These are phyloP conservation scores for Spiraea crenata DNA, from an alignment of 331 rosid species.

Conservation along the genomic window DNA sequence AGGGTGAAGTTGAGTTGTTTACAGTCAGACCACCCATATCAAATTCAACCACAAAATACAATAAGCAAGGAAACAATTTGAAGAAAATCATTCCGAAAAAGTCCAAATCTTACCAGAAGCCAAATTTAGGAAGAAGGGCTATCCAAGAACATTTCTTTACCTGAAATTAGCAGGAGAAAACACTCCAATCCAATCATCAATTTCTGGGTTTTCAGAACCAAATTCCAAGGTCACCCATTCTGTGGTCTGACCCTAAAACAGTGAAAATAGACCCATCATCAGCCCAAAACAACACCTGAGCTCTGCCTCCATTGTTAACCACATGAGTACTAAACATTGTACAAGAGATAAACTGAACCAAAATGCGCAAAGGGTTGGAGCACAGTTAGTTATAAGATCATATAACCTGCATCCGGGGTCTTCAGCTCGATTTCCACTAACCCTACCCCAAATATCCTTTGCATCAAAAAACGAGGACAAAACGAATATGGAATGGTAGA, in stretches of 20 bases:
- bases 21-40: not conserved
- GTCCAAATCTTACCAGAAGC: slow-evolving; percentile 17
- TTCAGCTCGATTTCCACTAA: too few species aligned
- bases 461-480: not conserved
- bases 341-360: not conserved
- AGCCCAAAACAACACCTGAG: slow-evolving; percentile 2
- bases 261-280: slow-evolving; percentile 22
- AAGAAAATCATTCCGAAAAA: slow-evolving; percentile 2
- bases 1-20: not conserved
- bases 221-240: slow-evolving; percentile 62
- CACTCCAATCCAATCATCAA: slow-evolving; percentile 74
- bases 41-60: slow-evolving; percentile 6
- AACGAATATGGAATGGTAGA: not conserved
- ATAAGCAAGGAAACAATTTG: not conserved
- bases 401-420: too few species aligned
- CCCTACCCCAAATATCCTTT: too few species aligned
- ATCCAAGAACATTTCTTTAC: slow-evolving; percentile 26
- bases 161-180: slow-evolving; percentile 83
- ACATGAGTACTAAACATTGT: not conserved
- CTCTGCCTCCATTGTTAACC: not conserved
- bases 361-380: too few species aligned
- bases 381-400: too few species aligned
- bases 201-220: slow-evolving; percentile 53
- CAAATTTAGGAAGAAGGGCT: not conserved
- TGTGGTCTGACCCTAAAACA: slow-evolving; percentile 48